These are phyloP conservation scores for Hypoxylon subgilvum DNA, from an alignment of 495 filamentous ascomycete genomes.

Conservation along the genomic window DNA sequence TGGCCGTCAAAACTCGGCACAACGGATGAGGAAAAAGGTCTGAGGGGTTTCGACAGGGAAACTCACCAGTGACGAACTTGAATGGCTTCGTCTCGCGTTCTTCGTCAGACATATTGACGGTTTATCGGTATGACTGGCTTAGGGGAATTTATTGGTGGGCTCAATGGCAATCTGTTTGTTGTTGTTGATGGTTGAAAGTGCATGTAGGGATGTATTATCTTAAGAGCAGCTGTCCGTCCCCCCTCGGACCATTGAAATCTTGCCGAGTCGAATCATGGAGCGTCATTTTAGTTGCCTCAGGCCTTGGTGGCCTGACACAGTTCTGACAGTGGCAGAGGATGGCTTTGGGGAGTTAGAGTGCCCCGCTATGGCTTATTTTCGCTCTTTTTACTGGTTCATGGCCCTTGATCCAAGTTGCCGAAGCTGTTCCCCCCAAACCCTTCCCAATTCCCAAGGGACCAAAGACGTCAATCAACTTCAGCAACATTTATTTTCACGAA, in stretches of 20 bases:
- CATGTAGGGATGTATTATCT: too few species aligned
- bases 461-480: conserved; percentile 8
- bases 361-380: conserved; percentile 36
- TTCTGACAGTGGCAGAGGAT: too few species aligned
- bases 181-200: conserved; percentile 27
- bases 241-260: conserved; percentile 29
- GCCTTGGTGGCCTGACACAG: conserved; percentile 41
- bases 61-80: conserved; percentile 99
- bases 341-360: conserved; percentile 26
- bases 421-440: conserved; percentile 26
- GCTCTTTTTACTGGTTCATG: conserved; percentile 31
- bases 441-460: conserved; percentile 5
- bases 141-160: conserved; percentile 28
- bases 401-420: conserved; percentile 28
- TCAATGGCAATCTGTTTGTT: conserved; percentile 30
- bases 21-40: conserved; percentile 22
- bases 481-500: not conserved
- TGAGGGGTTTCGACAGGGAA: conserved; percentile 47
- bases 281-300: conserved; percentile 35
- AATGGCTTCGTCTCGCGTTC: conserved; percentile 97
- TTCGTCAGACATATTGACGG: conserved; percentile 80
- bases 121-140: conserved; percentile 30
- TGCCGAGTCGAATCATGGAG: conserved; percentile 40
- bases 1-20: conserved; percentile 24
- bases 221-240: too few species aligned